Evolutionary conservation across 2,329 filamentous ascomycete genomes (phyloP).

Genomic region (Sarocladium brachiariae): DNA sequence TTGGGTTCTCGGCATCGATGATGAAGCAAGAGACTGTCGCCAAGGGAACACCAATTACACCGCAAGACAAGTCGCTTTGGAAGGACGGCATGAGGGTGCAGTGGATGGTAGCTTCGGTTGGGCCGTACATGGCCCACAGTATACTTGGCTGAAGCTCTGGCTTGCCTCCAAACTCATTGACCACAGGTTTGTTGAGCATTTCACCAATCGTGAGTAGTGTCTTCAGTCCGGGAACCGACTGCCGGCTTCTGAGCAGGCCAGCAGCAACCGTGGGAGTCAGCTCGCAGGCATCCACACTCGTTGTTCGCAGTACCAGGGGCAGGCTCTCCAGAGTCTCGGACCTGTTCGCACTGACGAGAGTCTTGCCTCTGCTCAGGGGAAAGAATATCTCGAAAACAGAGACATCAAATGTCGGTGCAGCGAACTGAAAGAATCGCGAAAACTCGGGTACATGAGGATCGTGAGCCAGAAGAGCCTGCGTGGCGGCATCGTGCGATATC

Average conservation of each 20-base stretch:
- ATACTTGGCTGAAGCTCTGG: conserved; percentile 49
- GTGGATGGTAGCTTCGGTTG: conserved; percentile 87
- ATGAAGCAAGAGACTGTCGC: conserved; percentile 76
- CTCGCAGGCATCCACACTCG: conserved; percentile 77
- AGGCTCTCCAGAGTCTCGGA: conserved; percentile 68
- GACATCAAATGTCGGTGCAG: conserved; percentile 87
- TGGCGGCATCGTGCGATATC: conserved; percentile 71
- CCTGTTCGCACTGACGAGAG: conserved; percentile 65
- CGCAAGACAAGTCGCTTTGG: conserved; percentile 45
- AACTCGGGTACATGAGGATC: conserved; percentile 71
- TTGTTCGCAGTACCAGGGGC: conserved; percentile 53
- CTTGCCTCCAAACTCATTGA: conserved; percentile 69
- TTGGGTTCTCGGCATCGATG: conserved; percentile 36
- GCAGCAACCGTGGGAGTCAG: conserved; percentile 82
- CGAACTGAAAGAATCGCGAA: conserved; percentile 80
- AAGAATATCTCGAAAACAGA: conserved; percentile 96
- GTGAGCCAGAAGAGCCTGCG: conserved; percentile 78
- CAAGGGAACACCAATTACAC: conserved; percentile 70
- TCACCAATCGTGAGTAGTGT: conserved; percentile 84
- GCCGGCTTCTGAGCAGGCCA: conserved; percentile 63
- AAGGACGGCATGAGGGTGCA: conserved; percentile 69
- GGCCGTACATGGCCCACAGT: conserved; percentile 89
- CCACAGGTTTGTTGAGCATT: conserved; percentile 74
- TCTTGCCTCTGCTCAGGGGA: conserved; percentile 65
- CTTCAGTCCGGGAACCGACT: conserved; percentile 59